Evolutionary conservation across 148 eudicot genomes (phyloP).

Genomic region (Rhododendron ovatum): DNA sequence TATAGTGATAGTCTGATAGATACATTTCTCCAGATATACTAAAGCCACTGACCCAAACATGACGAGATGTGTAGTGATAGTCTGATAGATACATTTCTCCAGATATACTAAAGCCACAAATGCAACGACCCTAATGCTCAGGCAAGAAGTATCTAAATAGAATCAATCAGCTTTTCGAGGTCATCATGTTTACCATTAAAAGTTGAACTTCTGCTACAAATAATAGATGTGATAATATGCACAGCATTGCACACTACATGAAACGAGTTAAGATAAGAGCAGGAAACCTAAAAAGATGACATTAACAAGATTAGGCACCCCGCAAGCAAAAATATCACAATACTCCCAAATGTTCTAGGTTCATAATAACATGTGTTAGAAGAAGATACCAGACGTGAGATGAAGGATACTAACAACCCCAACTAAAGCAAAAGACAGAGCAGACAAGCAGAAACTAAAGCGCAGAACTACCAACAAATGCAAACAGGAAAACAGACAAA

Average conservation of each 20-base stretch:
- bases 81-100: not conserved
- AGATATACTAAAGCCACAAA: not conserved
- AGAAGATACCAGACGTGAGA: not conserved
- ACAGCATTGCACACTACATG: not conserved
- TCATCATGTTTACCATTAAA: not conserved
- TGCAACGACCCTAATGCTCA: not conserved
- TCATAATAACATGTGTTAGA: slow-evolving; percentile 1
- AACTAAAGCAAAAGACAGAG: slow-evolving; percentile 17
- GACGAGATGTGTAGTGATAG: not conserved
- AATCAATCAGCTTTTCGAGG: not conserved
- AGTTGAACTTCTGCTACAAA: not conserved
- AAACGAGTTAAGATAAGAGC: not conserved
- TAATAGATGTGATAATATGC: not conserved
- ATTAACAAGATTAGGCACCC: slow-evolving; percentile 9
- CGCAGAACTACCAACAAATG: slow-evolving; percentile 8
- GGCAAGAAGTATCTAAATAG: not conserved
- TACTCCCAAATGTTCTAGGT: slow-evolving; percentile 15
- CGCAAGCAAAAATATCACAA: slow-evolving; percentile 6
- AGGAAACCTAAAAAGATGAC: not conserved
- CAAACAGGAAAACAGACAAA: slow-evolving; percentile 15
- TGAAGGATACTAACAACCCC: slow-evolving; percentile 15
- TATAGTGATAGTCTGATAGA: not conserved
- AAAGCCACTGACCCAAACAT: not conserved
- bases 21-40: no score
- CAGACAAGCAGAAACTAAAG: slow-evolving; percentile 7